A percentile compares a stretch with the other conserved stretches of the same genome.
Evolutionary conservation across 495 filamentous ascomycete genomes (phyloP).

Genomic region (Diplogelasinospora grovesii): DNA sequence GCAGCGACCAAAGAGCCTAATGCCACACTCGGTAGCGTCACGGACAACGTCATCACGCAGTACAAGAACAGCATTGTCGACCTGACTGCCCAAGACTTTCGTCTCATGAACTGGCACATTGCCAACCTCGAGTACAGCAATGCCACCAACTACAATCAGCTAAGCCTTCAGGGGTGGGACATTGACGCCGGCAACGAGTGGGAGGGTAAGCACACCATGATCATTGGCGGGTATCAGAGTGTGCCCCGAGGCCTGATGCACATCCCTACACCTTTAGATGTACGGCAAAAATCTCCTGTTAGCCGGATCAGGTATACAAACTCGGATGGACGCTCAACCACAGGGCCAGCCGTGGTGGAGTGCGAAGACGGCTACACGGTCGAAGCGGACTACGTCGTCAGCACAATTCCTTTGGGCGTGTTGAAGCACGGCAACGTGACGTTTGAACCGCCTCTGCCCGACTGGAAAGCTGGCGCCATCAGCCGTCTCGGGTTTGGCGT

Average conservation of each 20-base stretch:
- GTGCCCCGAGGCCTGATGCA: conserved; percentile 76
- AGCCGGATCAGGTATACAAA: conserved; percentile 60
- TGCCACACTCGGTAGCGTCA: conserved; percentile 78
- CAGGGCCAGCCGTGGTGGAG: conserved; percentile 49
- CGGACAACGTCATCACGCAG: conserved; percentile 82
- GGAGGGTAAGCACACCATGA: conserved; percentile 85
- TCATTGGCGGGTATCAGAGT: conserved; percentile 88
- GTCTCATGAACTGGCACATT: conserved; percentile 95
- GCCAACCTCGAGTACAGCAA: conserved; percentile 98
- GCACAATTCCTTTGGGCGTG: conserved; percentile 83
- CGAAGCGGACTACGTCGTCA: conserved; percentile 78
- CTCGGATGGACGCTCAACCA: conserved; percentile 26
- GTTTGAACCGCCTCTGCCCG: conserved; percentile 78
- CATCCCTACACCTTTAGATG: conserved; percentile 69
- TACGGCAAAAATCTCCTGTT: conserved; percentile 65
- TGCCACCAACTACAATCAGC: conserved; percentile 73
- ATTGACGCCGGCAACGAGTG: conserved; percentile 97
- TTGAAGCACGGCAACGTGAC: conserved; percentile 67
- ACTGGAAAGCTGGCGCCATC: conserved; percentile 78
- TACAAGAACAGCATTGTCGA: conserved; percentile 80
- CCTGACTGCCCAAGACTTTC: conserved; percentile 75
- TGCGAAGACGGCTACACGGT: conserved; percentile 74
- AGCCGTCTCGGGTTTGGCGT: conserved; percentile 86
- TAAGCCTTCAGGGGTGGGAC: conserved; percentile 92
- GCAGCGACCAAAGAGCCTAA: conserved; percentile 46